These are phyloP conservation scores for Apiosordaria backusii DNA, from an alignment of 495 filamentous ascomycete genomes.

Conservation along the genomic window DNA sequence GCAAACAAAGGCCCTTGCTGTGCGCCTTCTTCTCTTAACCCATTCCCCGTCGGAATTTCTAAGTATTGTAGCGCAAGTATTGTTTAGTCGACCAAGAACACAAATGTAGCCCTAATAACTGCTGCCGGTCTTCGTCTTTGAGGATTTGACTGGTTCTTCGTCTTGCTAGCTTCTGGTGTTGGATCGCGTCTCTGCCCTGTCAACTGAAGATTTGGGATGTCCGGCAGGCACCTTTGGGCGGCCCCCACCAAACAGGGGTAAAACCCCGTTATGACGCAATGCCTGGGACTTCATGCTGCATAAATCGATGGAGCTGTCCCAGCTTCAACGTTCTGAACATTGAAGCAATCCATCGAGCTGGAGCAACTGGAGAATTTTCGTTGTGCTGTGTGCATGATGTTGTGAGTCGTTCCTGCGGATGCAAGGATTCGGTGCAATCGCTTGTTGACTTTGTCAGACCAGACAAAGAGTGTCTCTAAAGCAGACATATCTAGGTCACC, in stretches of 20 bases:
- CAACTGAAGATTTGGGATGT: slow-evolving; percentile 1
- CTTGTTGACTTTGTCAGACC: background rate
- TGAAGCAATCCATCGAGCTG: background rate
- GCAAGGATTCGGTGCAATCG: background rate
- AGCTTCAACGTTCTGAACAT: background rate
- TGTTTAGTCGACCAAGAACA: background rate
- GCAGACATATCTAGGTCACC: background rate
- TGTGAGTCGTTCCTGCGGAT: background rate
- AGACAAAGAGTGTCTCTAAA: background rate
- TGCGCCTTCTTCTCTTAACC: slow-evolving; percentile 4
- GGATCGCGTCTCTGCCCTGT: background rate
- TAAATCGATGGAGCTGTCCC: background rate
- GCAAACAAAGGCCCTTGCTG: slow-evolving; percentile 13
- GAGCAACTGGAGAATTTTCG: background rate
- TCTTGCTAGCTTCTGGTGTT: background rate
- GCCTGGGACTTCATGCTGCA: background rate
- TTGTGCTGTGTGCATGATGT: background rate
- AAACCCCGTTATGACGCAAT: slow-evolving; percentile 10
- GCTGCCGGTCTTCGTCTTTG: background rate
- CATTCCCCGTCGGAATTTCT: slow-evolving; percentile 13
- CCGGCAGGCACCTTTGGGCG: background rate
- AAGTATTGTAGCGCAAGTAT: slow-evolving; percentile 9
- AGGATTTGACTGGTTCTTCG: slow-evolving; percentile 1
- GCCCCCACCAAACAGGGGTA: slow-evolving; percentile 8
- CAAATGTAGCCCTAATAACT: background rate